Evolutionary conservation across 116 monocot species (phyloP), one percentile per base, ranked within the genome.

Genomic region (Papilionanthe hybrid): DNA sequence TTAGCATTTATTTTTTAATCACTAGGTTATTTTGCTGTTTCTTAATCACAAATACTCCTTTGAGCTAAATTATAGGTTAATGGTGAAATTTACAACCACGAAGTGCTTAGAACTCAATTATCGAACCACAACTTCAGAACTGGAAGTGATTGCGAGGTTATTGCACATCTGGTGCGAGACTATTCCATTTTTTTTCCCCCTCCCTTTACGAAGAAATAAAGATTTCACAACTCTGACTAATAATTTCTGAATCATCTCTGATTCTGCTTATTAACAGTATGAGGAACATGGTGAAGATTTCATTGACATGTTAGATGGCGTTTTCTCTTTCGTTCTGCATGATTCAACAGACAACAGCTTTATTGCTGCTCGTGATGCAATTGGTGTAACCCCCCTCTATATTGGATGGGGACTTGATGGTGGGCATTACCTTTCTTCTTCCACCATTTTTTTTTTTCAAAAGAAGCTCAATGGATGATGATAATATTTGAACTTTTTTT

Each of bases 21-120:
- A 8, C 5, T 47, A 23, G 25, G 23, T 60, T 23, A 22, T 0
- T n/a, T 23, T 22, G 1, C 9, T 60, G 5, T 27, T 63, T 63
- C 25, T 9, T 71, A 43, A 10, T 73, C 20, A 44, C 22, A 73
- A 73, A 19, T 44, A 43, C 44, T 20, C 20, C 44, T 43, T 44
- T 44, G 44, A 43, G n/a, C 7, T 44, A 50, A 29, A 12, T 28
- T 71, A 77, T 32, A 95, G 95, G 95, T 96, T 41, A 96, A 96
- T 66, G 93, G 93, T 72, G 96, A 93, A 85, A 92, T 96, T 75
- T 96, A 96, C 87, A 96, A 96, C 86, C 93, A 96, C 77, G 90
- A 93, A 76, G 79, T 86, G 76, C 84, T 96, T 49, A 87, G 90
- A 77, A 86, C 85, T 30, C 77, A n/a, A n/a, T n/a, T n/a, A n/a